Percentiles rank a stretch among this genome's conserved stretches.
These are phyloP conservation scores for Symbiotaphrina buchneri DNA, from an alignment of 495 filamentous ascomycete genomes.

Conservation along the genomic window DNA sequence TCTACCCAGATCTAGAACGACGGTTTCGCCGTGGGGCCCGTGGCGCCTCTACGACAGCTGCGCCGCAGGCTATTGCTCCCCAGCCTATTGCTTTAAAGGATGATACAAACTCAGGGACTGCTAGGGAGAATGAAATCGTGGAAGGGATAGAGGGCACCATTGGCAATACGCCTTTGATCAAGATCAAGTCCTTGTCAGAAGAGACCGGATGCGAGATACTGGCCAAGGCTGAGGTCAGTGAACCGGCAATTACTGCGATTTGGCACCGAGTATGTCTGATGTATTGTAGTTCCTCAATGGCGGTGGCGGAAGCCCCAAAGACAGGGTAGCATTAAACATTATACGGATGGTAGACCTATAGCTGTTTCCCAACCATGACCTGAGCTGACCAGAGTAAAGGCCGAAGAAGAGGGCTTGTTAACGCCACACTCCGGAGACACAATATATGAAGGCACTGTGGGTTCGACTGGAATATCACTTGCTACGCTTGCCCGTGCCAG, in stretches of 20 bases:
- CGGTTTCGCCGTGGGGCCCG: conserved; percentile 24
- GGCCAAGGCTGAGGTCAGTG: conserved; percentile 61
- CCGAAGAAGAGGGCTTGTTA: conserved; percentile 58
- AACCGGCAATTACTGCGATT: neutral
- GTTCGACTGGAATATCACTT: conserved; percentile 82
- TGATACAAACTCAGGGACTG: conserved; percentile 5
- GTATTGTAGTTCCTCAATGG: conserved; percentile 58
- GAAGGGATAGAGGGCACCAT: conserved; percentile 84
- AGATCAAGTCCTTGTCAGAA: conserved; percentile 69
- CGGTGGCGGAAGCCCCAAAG: conserved; percentile 88
- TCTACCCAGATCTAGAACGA: conserved; percentile 45
- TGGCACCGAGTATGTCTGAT: conserved; percentile 1
- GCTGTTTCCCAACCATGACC: neutral
- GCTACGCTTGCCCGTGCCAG: conserved; percentile 70
- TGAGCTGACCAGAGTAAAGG: conserved; percentile 16
- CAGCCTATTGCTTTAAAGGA: conserved; percentile 13
- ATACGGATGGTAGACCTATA: conserved; percentile 36
- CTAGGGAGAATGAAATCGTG: conserved; percentile 12
- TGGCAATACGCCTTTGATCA: conserved; percentile 78
- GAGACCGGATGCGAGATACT: conserved; percentile 88
- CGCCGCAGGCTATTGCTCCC: conserved; percentile 1
- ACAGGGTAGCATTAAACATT: conserved; percentile 80
- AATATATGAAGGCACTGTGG: conserved; percentile 94
- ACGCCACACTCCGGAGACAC: conserved; percentile 67
- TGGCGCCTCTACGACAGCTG: conserved; percentile 3